Percentiles rank a stretch among this genome's conserved stretches.
Evolutionary conservation across 2,329 filamentous ascomycete species (phyloP).

Genomic region (Penicillium verrucosum): DNA sequence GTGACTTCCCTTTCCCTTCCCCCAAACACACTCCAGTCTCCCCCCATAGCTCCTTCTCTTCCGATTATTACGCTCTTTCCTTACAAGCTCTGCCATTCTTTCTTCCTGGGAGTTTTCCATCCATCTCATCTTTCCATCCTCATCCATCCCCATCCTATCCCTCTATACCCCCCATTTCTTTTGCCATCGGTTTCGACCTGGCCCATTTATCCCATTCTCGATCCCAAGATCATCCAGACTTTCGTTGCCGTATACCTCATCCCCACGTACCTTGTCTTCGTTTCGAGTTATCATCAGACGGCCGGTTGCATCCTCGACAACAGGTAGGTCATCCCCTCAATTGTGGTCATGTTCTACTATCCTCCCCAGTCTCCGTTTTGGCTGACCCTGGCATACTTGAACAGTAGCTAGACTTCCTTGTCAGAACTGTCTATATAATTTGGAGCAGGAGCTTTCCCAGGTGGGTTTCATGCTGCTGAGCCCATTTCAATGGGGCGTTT

Average conservation of each 20-base stretch:
- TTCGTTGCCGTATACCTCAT: conserved; percentile 6
- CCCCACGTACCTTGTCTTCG: not conserved
- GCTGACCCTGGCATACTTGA: not conserved
- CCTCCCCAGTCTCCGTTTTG: not conserved
- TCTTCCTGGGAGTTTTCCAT: not conserved
- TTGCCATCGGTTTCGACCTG: conserved; percentile 16
- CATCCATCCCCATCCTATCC: conserved; percentile 32
- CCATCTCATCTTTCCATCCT: conserved; percentile 15
- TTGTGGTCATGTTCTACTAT: not conserved
- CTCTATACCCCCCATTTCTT: conserved; percentile 2
- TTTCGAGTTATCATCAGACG: not conserved
- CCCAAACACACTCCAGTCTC: not conserved
- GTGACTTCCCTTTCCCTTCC: conserved; percentile 3
- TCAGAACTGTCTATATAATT: conserved; percentile 4
- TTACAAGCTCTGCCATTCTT: conserved; percentile 1
- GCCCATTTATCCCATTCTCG: not conserved
- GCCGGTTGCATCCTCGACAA: not conserved
- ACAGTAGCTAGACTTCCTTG: not conserved
- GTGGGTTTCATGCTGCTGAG: conserved; percentile 6
- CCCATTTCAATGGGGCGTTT: not conserved
- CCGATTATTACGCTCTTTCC: not conserved
- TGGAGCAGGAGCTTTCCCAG: not conserved
- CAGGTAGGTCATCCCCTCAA: not conserved
- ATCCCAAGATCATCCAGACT: conserved; percentile 4
- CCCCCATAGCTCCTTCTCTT: conserved; percentile 2